phyloP scores from a whole-genome alignment of 176 grass and related monocot genomes.

The Paspalum vaginatum region DNA sequence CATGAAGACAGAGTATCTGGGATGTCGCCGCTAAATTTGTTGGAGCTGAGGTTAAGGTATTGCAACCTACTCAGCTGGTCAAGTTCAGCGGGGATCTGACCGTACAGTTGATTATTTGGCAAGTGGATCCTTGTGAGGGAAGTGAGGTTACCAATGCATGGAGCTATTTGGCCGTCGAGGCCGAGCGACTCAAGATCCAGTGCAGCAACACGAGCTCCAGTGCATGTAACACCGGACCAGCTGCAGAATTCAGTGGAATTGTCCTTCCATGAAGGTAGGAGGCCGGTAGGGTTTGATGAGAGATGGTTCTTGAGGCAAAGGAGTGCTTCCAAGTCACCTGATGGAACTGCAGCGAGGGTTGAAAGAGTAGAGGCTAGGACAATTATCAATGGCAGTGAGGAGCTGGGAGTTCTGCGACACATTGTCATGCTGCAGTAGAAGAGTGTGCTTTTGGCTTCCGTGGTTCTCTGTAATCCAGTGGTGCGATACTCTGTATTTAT shows the following conservation, averaged over 20 bases:
- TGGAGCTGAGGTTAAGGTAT: conserved; percentile 7
- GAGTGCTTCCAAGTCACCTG: background rate
- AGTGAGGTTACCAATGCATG: background rate
- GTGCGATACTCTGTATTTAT: background rate
- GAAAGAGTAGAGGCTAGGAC: background rate
- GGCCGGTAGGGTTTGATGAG: background rate
- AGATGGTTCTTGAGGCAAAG: background rate
- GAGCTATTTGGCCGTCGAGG: background rate
- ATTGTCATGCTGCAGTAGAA: background rate
- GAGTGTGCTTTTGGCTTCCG: background rate
- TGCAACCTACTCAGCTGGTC: background rate
- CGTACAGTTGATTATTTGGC: background rate
- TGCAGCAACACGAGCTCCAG: background rate
- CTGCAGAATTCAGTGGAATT: background rate
- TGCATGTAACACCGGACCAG: background rate
- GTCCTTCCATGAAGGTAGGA: background rate
- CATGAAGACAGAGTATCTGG: background rate
- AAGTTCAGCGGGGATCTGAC: background rate
- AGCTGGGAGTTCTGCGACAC: background rate
- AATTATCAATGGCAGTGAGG: background rate
- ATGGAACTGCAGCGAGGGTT: background rate
- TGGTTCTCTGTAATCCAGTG: background rate
- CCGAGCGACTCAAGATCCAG: background rate
- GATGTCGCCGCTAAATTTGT: background rate
- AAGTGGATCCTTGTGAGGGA: background rate